phyloP scores from a whole-genome alignment of 1,139 yeast species.

The Lipomyces yarrowii region DNA sequence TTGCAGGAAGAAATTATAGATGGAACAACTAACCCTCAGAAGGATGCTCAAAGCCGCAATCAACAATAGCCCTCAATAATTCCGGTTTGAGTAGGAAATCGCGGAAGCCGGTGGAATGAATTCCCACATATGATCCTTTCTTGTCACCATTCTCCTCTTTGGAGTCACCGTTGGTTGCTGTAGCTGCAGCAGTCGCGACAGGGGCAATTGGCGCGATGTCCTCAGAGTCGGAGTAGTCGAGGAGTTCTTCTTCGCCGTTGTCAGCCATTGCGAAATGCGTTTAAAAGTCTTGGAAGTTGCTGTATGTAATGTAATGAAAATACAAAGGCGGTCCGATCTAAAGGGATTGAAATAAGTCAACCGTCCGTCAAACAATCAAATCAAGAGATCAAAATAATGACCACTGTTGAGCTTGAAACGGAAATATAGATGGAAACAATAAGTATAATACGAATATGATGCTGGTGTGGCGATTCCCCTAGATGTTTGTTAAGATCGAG shows the following conservation, averaged over 20 bases:
- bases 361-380: not conserved
- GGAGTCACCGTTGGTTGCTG: constrained; percentile 37
- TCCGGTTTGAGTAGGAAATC: constrained; percentile 96
- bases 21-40: constrained; percentile 79
- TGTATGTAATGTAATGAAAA: not conserved
- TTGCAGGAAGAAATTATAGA: not conserved
- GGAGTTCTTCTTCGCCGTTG: constrained; percentile 97
- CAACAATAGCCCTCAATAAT: constrained; percentile 94
- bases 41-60: constrained; percentile 99
- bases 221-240: constrained; percentile 98
- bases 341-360: not conserved
- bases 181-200: constrained; percentile 38
- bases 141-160: constrained; percentile 66
- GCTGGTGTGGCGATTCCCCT: not conserved
- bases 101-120: constrained; percentile 97
- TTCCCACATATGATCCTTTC: constrained; percentile 97
- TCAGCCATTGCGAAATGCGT: constrained; percentile 41
- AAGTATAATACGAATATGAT: not conserved
- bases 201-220: constrained; percentile 74
- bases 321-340: not conserved
- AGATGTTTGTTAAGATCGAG: not conserved
- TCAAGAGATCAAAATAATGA: not conserved
- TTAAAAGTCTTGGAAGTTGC: not conserved
- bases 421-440: not conserved
- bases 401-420: not conserved